Evolutionary conservation across 2,329 filamentous ascomycete genomes (phyloP).

Genomic region (Chaetothyriales sp.): DNA sequence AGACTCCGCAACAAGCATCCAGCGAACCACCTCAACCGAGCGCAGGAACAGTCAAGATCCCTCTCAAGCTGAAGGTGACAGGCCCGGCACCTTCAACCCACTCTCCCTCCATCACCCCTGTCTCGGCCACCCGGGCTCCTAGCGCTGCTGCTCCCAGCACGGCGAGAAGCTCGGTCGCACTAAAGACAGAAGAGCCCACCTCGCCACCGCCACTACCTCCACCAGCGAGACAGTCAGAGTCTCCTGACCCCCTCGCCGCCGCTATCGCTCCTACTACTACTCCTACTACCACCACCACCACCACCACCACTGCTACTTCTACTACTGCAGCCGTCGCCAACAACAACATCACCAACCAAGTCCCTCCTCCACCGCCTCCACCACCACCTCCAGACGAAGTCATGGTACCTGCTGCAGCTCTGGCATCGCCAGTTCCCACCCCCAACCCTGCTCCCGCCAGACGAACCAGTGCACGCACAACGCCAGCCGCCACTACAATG

Average conservation of each 20-base stretch:
- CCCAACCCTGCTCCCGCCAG: background rate
- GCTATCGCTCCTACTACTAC: background rate
- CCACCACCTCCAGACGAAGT: background rate
- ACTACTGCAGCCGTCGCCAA: background rate
- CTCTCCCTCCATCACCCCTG: conserved; percentile 7
- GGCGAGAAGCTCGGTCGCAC: conserved; percentile 11
- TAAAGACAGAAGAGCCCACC: conserved; percentile 15
- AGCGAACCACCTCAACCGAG: conserved; percentile 10
- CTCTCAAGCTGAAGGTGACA: conserved; percentile 15
- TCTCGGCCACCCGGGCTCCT: conserved; percentile 7
- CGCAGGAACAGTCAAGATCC: conserved; percentile 16
- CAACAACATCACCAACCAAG: background rate
- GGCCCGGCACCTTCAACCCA: conserved; percentile 7
- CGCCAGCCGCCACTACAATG: background rate
- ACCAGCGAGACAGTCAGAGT: conserved; percentile 5
- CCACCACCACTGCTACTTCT: background rate
- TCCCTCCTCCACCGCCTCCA: too few relatives aligned
- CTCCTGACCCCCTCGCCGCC: background rate
- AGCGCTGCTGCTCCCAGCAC: conserved; percentile 3
- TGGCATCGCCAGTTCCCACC: conserved; percentile 6
- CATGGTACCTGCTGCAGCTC: conserved; percentile 7
- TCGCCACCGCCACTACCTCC: conserved; percentile 13
- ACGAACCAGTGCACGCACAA: background rate
- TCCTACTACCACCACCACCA: background rate
- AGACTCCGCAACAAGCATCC: conserved; percentile 21